Conservation (phyloP, 768 basidiomycete genomes). For the Symmetrospora coprosmae region DNA sequence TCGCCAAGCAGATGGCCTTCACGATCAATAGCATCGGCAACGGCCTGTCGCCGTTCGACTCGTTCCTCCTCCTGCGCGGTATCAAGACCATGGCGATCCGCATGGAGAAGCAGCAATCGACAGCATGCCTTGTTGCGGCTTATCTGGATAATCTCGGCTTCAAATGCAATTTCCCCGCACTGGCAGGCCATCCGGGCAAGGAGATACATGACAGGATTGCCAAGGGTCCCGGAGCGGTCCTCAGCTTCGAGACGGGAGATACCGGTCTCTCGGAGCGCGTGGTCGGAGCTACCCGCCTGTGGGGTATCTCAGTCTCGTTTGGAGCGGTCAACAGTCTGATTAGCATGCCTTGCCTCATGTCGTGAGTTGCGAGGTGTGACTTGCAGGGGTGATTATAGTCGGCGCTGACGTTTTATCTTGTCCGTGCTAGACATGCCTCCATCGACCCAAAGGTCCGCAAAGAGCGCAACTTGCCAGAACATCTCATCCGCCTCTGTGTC, state of each 20-base stretch:
- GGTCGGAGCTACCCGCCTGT: constrained; percentile 78
- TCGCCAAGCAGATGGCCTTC: constrained; percentile 83
- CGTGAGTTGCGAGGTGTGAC: constrained; percentile 74
- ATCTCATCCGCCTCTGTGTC: constrained; percentile 92
- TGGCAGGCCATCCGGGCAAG: constrained; percentile 62
- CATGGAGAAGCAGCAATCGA: constrained; percentile 83
- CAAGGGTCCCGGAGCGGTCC: constrained; percentile 77
- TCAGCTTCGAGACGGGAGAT: constrained; percentile 87
- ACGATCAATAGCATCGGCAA: constrained; percentile 87
- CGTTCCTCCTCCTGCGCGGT: constrained; percentile 85
- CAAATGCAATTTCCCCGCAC: constrained; percentile 79
- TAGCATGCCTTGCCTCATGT: constrained; percentile 99
- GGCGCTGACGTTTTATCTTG: no score
- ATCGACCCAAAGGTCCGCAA: constrained; percentile 90
- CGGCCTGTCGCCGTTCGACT: constrained; percentile 86
- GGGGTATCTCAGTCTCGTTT: constrained; percentile 97
- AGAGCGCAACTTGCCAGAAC: constrained; percentile 93
- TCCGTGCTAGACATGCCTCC: constrained; percentile 64
- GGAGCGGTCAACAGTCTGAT: constrained; percentile 96
- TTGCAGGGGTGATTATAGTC: no score
- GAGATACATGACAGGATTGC: constrained; percentile 85
- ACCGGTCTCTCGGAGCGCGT: constrained; percentile 79
- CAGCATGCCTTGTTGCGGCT: constrained; percentile 65
- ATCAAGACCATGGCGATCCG: constrained; percentile 90
- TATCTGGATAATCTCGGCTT: constrained; percentile 78